Base-by-base conservation (phyloP, 164 flowering plant genomes). In the Piper longum region DNA sequence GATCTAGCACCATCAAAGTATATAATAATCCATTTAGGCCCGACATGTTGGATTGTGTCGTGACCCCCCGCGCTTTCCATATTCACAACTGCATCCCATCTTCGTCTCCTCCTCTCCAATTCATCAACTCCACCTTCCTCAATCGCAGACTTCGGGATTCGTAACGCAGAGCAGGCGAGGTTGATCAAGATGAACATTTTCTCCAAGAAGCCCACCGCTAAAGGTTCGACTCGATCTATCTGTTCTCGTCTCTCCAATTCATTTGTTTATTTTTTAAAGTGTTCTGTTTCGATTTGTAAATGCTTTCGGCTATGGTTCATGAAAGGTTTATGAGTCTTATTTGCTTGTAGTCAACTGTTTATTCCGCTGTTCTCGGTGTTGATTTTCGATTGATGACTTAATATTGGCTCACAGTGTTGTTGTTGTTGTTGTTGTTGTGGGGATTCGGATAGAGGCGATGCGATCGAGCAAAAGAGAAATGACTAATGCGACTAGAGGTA, bases 391-490 rank as follows among this genome's bases (percentile, higher is more conserved):
- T 39, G n/a, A 52, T 26, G n/a, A 40, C 41, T 39, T 42, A 18
- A 58, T 59, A 5, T 3, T 16, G 12, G 17, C 16, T 4, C 4
- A 26, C 17, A 55, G 7, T 16, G 0, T 17, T 16, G 57, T 55
- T 55, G 41, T 57, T 26, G 13, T 41, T 26, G 26, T 57, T 6
- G 17, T 56, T 8, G 0, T 56, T 36, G 16, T 4, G 6, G 42
- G 42, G 54, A 57, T 69, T 62, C 14, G 7, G 26, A 44, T 87
- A 89, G 97, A 89, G 76, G 85, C 84, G 56, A 82, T 89, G 62
- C 78, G 95, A 43, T 78, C 80, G 77, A 87, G 95, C 64, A 89
- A 87, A 72, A 68, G 87, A 73, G 97, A 89, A 62, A 87, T 89
- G 95, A 39, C 81, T 0, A 71, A 75, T 62, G 91, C 91, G 54